Evolutionary conservation across 2,329 filamentous ascomycete genomes (phyloP), one percentile per base, ranked within the genome.

Genomic region (Phoma herbarum): DNA sequence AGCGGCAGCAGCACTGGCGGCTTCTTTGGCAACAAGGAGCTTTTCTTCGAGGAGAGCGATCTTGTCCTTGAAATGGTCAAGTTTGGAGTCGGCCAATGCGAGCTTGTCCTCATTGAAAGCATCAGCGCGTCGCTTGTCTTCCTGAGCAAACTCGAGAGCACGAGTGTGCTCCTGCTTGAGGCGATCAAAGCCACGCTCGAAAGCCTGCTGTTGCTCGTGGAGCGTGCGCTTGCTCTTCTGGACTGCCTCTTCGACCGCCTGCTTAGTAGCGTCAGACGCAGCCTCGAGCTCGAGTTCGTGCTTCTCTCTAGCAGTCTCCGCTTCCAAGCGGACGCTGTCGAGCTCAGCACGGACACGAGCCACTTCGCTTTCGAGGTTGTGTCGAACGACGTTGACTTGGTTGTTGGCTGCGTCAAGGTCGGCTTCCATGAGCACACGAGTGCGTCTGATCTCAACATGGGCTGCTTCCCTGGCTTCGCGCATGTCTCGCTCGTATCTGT

Each of bases 241-340:
- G 29, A 80, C 70, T 28, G 83, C 82, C 56, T 87, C 84, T 18
- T 80, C 79, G 28, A 89, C 71, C 42, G 86, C 83, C 64, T 84
- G 81, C 52, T 85, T 83, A 78, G 90, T 91, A 16, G 85, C 87
- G 60, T 87, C 86, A 59, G 91, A 86, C 22, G 90, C 89, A 65
- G 95, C 92, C 75, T 97, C 91, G 11, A 97, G 83, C 52, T 95
- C 84, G 81, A 95, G 90, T 72, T 96, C 92, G 67, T 91, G 88
- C 68, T 90, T 90, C 20, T 89, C 92, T 74, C 90, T 93, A 55
- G 88, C 85, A 3, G 90, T 93, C 70, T 97, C 92, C 10, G 88
- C 86, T 62, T 97, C 92, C 71, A 95, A 83, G 71, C 85, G 90
- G 56, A 90, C 84, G 66, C 89, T 88, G 63, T 97, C 92, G 42